These are phyloP conservation scores for Sporisorium reilianum DNA, from an alignment of 1,284 basidiomycete species.

Conservation along the genomic window DNA sequence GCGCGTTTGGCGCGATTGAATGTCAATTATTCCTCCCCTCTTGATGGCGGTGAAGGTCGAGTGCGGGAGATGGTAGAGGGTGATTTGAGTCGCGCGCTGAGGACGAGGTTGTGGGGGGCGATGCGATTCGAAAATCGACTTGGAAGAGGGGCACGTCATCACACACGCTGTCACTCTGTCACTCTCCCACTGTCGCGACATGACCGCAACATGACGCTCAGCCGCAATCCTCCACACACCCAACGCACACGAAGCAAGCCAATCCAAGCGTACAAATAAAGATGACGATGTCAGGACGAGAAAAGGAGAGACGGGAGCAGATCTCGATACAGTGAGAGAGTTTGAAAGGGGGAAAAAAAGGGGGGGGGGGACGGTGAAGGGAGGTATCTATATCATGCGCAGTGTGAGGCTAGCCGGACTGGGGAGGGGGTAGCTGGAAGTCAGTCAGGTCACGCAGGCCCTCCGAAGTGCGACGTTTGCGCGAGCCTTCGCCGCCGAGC, in stretches of 20 bases:
- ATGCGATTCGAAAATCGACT: no score
- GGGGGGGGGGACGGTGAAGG: no score
- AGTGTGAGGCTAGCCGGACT: slow-evolving; percentile 14
- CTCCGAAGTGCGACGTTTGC: slow-evolving; percentile 40
- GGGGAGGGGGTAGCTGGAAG: slow-evolving; percentile 52
- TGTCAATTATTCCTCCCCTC: slow-evolving; percentile 3
- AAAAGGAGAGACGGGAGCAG: neutral
- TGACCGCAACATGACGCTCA: no score
- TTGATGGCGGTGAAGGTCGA: no score
- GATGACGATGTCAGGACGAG: neutral
- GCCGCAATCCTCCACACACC: no score
- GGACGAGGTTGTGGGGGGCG: neutral
- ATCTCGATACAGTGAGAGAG: no score
- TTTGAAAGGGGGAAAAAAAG: no score
- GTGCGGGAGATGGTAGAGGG: neutral
- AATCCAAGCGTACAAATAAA: slow-evolving; percentile 6
- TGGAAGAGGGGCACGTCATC: no score
- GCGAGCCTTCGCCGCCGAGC: slow-evolving; percentile 51
- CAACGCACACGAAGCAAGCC: neutral
- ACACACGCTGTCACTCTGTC: no score
- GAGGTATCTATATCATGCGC: slow-evolving; percentile 8
- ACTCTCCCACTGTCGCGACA: no score
- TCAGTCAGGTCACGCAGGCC: slow-evolving; percentile 29
- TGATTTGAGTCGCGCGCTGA: neutral
- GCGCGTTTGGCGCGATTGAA: neutral